A percentile compares a stretch with the other conserved stretches of the same genome.
Evolutionary conservation across 2,329 filamentous ascomycete species (phyloP).

Genomic region (Xylariaceae sp.): DNA sequence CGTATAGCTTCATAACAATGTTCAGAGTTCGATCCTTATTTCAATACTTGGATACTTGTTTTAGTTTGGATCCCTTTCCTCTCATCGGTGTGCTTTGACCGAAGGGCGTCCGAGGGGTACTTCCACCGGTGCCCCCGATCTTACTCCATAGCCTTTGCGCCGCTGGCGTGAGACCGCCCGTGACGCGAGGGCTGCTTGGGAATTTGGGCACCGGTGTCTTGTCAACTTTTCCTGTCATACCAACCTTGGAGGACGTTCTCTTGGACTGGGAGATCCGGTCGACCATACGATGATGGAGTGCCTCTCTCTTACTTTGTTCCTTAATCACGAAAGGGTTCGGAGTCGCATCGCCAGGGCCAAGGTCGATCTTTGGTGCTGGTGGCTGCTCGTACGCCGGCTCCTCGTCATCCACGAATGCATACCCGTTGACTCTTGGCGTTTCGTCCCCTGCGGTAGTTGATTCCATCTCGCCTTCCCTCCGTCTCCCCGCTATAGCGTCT

Average conservation of each 20-base stretch:
- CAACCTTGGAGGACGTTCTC: constrained; percentile 60
- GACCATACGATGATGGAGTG: constrained; percentile 83
- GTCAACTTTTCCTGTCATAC: constrained; percentile 61
- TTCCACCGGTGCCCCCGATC: constrained; percentile 50
- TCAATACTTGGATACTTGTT: constrained; percentile 37
- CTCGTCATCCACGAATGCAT: constrained; percentile 89
- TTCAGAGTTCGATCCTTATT: not conserved
- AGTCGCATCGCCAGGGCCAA: constrained; percentile 62
- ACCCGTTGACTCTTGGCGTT: constrained; percentile 90
- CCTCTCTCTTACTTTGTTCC: constrained; percentile 75
- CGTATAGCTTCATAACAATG: constrained; percentile 7
- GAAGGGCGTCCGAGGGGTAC: constrained; percentile 43
- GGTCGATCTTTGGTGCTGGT: constrained; percentile 51
- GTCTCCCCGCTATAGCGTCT: constrained; percentile 78
- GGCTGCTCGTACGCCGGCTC: constrained; percentile 53
- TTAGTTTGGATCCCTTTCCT: constrained; percentile 40
- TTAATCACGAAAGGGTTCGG: constrained; percentile 81
- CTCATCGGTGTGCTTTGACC: constrained; percentile 44
- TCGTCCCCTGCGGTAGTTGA: constrained; percentile 65
- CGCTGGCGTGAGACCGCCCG: constrained; percentile 69
- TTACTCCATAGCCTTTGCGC: constrained; percentile 69
- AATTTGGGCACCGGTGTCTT: constrained; percentile 70
- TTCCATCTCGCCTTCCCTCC: constrained; percentile 65
- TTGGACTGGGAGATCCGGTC: constrained; percentile 77
- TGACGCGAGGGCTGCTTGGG: constrained; percentile 64